phyloP scores from a whole-genome alignment of 148 eudicot genomes.

The Arctostaphylos glauca region DNA sequence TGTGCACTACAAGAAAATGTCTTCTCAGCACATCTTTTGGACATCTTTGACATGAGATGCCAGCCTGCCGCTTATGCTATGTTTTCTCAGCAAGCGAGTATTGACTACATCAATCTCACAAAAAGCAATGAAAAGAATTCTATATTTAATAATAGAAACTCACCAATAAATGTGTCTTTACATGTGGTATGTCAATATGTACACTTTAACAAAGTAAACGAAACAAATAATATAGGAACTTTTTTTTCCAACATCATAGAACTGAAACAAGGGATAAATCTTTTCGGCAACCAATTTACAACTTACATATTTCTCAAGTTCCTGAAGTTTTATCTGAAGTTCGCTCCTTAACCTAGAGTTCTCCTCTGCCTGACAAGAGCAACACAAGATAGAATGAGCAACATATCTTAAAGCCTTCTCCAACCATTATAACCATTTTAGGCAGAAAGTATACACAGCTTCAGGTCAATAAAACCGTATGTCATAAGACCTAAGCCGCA shows the following conservation, averaged over 20 bases:
- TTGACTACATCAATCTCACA: background rate
- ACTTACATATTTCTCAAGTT: constrained; percentile 75
- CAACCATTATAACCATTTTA: background rate
- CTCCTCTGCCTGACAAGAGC: constrained; percentile 69
- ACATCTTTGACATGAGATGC: background rate
- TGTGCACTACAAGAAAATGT: too few relatives aligned
- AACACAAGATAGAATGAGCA: constrained; percentile 12
- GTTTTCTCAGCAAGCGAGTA: background rate
- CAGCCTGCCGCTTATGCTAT: background rate
- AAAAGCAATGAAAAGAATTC: background rate
- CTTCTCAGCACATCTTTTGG: background rate
- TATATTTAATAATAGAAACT: background rate
- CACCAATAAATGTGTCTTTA: too few relatives aligned
- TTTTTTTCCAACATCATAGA: background rate
- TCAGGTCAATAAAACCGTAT: background rate
- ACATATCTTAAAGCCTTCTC: background rate
- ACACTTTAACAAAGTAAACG: background rate
- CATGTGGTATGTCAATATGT: background rate
- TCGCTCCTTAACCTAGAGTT: constrained; percentile 67
- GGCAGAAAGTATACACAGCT: background rate
- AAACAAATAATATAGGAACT: background rate
- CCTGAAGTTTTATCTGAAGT: constrained; percentile 55
- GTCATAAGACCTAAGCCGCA: background rate
- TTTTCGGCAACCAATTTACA: background rate
- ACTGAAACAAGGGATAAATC: background rate